Base-by-base conservation (phyloP, 2,329 filamentous ascomycete species). In the Didymella pomorum region DNA sequence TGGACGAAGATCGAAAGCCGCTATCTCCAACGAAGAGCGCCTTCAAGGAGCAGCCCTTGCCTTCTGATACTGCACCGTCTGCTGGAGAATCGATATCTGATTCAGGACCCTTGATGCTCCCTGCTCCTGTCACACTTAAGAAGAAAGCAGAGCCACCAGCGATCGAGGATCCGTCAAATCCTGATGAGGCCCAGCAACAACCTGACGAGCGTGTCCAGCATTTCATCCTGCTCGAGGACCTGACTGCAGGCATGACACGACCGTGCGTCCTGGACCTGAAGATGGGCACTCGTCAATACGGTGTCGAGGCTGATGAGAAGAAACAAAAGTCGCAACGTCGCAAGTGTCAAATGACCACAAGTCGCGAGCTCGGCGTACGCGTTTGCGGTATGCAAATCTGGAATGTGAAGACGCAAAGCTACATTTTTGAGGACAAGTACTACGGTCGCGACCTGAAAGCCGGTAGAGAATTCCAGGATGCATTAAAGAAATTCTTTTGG, bases 351-450 rank as follows among this genome's bases (percentile, higher is more conserved):
- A 89, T 86, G 63, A 99, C 95, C 0, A 99, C 95, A 0, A 98
- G 95, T 8, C 88, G 89, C 59, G 89, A 96, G 75, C 85, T 99
- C 0, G 95, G 95, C 4, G 95, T 99, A 2, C 88, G 95, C 20
- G 89, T 99, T 4, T 99, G 95, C 73, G 95, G 95, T 4, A 89
- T 99, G 80, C 95, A 99, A 75, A 92, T 96, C 1, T 99, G 94
- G 92, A 94, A 98, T 72, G 89, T 88, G 21, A 88, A 88, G 64
- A 89, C 87, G 33, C 87, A 96, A 71, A 88, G 86, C 45, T 97
- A 97, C 72, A 83, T 93, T n/a, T 99, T 98, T 73, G 91, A 96
- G 74, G 95, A 99, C 83, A 99, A 99, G 78, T 99, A 99, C 77
- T 97, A 92, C 73, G 95, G 95, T 1, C 89, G 95, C 52, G 87